phyloP scores from a whole-genome alignment of 2,329 filamentous ascomycete genomes.

The Colletotrichum salicis region DNA sequence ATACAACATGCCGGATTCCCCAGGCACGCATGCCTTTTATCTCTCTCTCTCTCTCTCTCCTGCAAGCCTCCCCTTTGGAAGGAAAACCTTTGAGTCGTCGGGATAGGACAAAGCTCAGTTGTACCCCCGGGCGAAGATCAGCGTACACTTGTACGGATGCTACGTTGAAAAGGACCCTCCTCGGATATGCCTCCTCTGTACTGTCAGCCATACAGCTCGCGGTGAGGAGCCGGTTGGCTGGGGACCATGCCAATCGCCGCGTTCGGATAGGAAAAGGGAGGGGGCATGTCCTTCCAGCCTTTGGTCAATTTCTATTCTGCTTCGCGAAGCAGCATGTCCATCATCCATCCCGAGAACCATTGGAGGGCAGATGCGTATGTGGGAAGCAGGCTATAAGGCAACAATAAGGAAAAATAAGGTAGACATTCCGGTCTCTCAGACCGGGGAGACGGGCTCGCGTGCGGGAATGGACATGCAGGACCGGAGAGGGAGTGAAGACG shows the following conservation, averaged over 20 bases:
- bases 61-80: neutral
- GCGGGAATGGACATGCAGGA: slow-evolving; percentile 6
- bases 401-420: slow-evolving; percentile 1
- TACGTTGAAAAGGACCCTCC: neutral
- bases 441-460: neutral
- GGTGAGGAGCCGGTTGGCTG: slow-evolving; percentile 25
- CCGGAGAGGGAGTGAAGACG: slow-evolving; percentile 7
- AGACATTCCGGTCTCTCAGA: slow-evolving; percentile 5
- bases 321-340: neutral
- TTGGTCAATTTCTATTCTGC: neutral
- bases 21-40: neutral
- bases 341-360: neutral
- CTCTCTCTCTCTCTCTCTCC: neutral
- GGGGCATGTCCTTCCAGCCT: neutral
- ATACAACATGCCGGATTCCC: neutral
- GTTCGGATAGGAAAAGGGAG: neutral
- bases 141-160: neutral
- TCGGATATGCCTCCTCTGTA: slow-evolving; percentile 23
- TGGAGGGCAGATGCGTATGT: neutral
- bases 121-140: neutral
- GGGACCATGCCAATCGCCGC: neutral
- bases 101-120: neutral
- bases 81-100: neutral
- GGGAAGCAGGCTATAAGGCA: neutral
- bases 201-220: slow-evolving; percentile 9